phyloP scores from a whole-genome alignment of 2,329 filamentous ascomycete genomes.

The Colletotrichum liriopes region DNA sequence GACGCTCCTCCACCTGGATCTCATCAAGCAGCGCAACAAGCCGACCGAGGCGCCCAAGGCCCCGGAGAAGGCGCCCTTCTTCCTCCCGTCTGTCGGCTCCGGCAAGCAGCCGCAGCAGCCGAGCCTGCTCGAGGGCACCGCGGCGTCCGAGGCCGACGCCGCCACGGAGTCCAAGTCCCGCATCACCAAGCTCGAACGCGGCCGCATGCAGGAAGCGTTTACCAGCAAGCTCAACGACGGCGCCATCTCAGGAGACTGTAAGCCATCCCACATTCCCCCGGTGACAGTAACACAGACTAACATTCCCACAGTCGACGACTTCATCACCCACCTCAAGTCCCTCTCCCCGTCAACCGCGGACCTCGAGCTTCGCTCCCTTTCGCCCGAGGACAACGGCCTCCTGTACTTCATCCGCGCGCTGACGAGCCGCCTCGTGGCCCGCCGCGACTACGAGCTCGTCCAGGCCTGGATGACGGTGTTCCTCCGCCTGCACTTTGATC shows the following conservation, averaged over 20 bases:
- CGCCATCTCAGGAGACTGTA: conserved; percentile 73
- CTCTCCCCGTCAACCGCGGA: conserved; percentile 90
- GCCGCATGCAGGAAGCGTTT: conserved; percentile 71
- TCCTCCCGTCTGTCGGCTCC: conserved; percentile 79
- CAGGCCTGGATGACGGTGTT: conserved; percentile 99
- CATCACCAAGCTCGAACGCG: conserved; percentile 77
- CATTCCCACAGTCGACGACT: conserved; percentile 67
- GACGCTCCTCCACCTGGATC: conserved; percentile 90
- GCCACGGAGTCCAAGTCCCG: conserved; percentile 67
- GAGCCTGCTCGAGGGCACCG: conserved; percentile 42
- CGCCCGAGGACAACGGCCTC: conserved; percentile 77
- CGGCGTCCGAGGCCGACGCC: conserved; percentile 50
- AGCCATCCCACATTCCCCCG: conserved; percentile 49
- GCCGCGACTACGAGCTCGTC: conserved; percentile 91
- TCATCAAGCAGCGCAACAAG: conserved; percentile 95
- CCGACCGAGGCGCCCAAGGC: conserved; percentile 92
- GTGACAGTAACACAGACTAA: conserved; percentile 46
- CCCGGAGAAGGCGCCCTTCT: conserved; percentile 96
- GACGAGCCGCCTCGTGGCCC: conserved; percentile 76
- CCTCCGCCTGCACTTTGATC: conserved; percentile 80
- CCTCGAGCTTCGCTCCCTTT: conserved; percentile 88
- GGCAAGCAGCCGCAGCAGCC: conserved; percentile 46
- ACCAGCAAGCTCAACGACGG: conserved; percentile 70
- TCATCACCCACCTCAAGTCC: conserved; percentile 84
- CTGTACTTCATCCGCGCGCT: conserved; percentile 86